Evolutionary conservation across 306 rosid species (phyloP).

Genomic region (Lathyrus oleraceus): DNA sequence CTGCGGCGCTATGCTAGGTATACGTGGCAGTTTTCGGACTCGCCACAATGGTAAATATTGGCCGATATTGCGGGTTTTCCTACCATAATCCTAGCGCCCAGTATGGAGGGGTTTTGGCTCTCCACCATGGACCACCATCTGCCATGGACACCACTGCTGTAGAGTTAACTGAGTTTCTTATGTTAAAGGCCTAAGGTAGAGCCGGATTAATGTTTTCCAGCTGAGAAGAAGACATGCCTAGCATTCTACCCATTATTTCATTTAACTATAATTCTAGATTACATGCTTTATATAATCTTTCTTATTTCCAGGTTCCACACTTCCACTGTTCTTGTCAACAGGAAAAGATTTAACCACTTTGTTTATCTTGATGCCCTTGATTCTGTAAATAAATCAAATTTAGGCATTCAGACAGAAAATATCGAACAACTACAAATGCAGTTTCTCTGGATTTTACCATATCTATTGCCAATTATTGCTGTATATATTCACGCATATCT

Average conservation of each 20-base stretch:
- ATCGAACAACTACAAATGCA: background rate
- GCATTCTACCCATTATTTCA: slow-evolving; percentile 1
- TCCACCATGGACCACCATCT: too few relatives aligned
- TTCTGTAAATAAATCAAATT: background rate
- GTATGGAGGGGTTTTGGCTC: too few relatives aligned
- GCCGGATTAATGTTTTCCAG: slow-evolving; percentile 18
- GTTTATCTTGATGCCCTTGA: background rate
- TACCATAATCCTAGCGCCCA: too few relatives aligned
- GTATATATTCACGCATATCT: slow-evolving; percentile 3
- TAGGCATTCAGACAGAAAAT: background rate
- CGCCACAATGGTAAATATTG: too few relatives aligned
- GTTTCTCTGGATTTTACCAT: slow-evolving; percentile 12
- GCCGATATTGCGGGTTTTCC: too few relatives aligned
- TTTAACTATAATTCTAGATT: background rate
- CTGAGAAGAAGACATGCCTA: background rate
- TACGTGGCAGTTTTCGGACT: too few relatives aligned
- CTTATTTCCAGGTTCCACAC: background rate
- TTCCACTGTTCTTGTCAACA: background rate
- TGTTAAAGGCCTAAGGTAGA: background rate
- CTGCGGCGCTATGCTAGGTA: too few relatives aligned
- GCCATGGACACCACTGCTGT: too few relatives aligned
- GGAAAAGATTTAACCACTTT: background rate
- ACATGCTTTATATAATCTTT: too few relatives aligned
- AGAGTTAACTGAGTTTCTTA: slow-evolving; percentile 21
- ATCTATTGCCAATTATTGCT: background rate